These are phyloP conservation scores for Fusarium coicis DNA, from an alignment of 2,329 filamentous ascomycete genomes.

Conservation along the genomic window DNA sequence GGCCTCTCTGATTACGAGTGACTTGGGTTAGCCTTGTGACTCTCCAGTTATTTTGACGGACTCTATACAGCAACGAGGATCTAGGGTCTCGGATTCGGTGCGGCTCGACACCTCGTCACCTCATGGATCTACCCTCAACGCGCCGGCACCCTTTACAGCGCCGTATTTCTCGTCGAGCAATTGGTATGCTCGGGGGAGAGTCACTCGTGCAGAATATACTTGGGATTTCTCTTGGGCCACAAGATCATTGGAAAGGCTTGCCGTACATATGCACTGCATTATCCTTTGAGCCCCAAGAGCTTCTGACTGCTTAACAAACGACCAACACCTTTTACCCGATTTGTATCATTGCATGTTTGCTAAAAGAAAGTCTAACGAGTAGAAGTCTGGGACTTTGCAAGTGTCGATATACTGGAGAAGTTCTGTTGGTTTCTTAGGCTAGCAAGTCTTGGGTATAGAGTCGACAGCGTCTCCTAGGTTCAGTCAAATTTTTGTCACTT, in stretches of 20 bases:
- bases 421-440: no score
- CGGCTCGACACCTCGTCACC: neutral
- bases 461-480: neutral
- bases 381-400: no score
- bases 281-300: neutral
- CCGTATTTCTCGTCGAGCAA: neutral
- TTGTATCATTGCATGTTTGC: neutral
- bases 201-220: neutral
- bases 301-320: neutral
- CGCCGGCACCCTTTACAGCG: neutral
- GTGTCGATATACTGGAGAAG: no score
- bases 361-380: no score
- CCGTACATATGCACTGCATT: neutral
- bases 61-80: neutral
- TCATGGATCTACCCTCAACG: neutral
- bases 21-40: rapidly evolving
- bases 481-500: neutral
- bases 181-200: no score
- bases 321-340: rapidly evolving
- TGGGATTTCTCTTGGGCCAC: no score
- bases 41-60: neutral
- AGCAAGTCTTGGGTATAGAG: no score
- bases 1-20: no score
- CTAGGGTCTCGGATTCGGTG: neutral
- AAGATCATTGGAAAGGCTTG: neutral